These are phyloP conservation scores for Haplosporangium sp. DNA, from an alignment of 371 early-diverging fungal species.

Conservation along the genomic window DNA sequence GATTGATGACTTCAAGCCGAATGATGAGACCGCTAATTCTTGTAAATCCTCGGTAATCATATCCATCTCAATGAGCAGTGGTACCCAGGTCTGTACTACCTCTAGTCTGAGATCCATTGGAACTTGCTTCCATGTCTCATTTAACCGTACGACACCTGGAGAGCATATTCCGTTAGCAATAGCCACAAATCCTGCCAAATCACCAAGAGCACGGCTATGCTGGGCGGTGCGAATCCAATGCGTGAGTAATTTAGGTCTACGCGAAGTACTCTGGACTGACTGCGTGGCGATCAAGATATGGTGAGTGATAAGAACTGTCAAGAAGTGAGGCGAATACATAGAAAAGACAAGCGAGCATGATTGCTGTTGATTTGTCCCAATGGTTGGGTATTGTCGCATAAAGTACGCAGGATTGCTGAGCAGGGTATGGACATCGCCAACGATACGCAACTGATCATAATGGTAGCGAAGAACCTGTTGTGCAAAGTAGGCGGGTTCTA, in stretches of 20 bases:
- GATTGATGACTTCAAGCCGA: conserved; percentile 21
- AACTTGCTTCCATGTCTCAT: conserved; percentile 82
- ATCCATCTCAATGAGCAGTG: conserved; percentile 65
- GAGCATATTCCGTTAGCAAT: conserved; percentile 81
- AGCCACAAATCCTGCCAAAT: conserved; percentile 80
- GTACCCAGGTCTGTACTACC: conserved; percentile 71
- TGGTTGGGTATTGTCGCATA: conserved; percentile 44
- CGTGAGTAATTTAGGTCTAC: conserved; percentile 70
- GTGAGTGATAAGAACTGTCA: conserved; percentile 76
- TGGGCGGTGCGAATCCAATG: conserved; percentile 84
- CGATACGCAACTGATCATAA: conserved; percentile 45
- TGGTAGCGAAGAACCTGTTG: conserved; percentile 77
- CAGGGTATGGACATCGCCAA: conserved; percentile 52
- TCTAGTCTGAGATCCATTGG: conserved; percentile 61
- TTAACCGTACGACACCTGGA: conserved; percentile 76
- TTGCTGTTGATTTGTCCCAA: conserved; percentile 51
- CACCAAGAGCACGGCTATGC: conserved; percentile 66
- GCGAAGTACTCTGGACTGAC: conserved; percentile 57
- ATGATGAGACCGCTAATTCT: conserved; percentile 29
- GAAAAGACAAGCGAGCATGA: conserved; percentile 67
- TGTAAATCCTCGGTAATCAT: conserved; percentile 40
- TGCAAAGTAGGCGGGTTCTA: conserved; percentile 74
- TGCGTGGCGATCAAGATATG: conserved; percentile 79
- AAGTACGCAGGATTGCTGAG: conserved; percentile 57
- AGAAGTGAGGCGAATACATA: conserved; percentile 73